These are phyloP conservation scores for Nakazawaea ishiwadae DNA, from an alignment of 805 yeast genomes.

Conservation along the genomic window DNA sequence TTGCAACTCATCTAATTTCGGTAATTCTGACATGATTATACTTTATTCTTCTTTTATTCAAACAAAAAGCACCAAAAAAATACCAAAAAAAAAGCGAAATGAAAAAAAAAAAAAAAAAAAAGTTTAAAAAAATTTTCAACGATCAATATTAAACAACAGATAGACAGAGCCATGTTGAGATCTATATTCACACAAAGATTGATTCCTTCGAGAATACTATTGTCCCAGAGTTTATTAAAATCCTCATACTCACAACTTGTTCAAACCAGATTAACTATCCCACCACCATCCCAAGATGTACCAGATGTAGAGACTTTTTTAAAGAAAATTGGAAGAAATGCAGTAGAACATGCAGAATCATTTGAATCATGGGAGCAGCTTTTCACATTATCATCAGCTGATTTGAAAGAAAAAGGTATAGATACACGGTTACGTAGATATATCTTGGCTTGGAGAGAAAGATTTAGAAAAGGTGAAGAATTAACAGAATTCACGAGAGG, in stretches of 20 bases:
- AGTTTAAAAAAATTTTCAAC: not conserved
- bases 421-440: slow-evolving; percentile 70
- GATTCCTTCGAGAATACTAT: not conserved
- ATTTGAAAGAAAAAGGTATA: slow-evolving; percentile 72
- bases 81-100: too few species aligned
- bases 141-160: not conserved
- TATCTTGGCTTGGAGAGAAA: slow-evolving; percentile 68
- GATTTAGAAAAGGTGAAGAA: slow-evolving; percentile 48
- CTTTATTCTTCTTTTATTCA: not conserved
- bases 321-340: slow-evolving; percentile 71
- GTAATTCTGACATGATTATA: slow-evolving; percentile 6
- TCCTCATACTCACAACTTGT: slow-evolving; percentile 8
- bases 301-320: slow-evolving; percentile 76
- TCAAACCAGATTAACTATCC: slow-evolving; percentile 22
- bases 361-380: slow-evolving; percentile 74
- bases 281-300: slow-evolving; percentile 46
- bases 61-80: too few species aligned
- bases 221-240: too few species aligned
- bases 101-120: not conserved
- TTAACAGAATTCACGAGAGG: slow-evolving; percentile 57
- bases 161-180: not conserved
- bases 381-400: slow-evolving; percentile 47
- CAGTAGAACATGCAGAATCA: slow-evolving; percentile 58
- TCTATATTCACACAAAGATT: not conserved
- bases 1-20: slow-evolving; percentile 78